These are phyloP conservation scores for Arctium minus DNA, from an alignment of 129 eudicot genomes.

Conservation along the genomic window DNA sequence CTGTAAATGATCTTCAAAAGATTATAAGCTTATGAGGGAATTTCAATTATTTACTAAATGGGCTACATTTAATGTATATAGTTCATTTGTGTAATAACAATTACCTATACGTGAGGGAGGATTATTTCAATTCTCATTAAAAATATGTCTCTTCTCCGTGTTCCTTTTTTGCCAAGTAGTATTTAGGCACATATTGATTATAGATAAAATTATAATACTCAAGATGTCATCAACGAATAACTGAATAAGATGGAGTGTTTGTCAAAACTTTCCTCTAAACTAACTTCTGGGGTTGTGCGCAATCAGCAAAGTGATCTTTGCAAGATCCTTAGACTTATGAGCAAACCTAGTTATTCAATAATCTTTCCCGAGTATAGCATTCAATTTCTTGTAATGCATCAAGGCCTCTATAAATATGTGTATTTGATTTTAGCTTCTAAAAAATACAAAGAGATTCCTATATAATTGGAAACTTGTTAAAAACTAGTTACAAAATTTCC, in stretches of 20 bases:
- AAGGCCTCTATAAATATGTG: background rate
- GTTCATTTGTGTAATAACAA: background rate
- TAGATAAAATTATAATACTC: background rate
- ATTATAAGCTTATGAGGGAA: background rate
- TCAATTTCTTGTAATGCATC: background rate
- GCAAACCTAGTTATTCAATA: constrained; percentile 4
- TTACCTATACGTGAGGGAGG: background rate
- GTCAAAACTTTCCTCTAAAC: background rate
- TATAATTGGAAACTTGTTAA: constrained; percentile 4
- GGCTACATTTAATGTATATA: background rate
- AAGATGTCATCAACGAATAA: background rate
- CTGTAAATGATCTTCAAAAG: background rate
- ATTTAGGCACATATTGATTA: background rate
- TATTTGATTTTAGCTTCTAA: background rate
- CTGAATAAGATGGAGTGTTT: background rate
- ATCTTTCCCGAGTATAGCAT: background rate
- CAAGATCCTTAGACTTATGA: background rate
- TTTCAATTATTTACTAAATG: constrained; percentile 1
- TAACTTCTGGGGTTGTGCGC: background rate
- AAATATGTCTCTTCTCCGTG: background rate
- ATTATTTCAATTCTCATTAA: background rate
- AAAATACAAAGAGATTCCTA: background rate
- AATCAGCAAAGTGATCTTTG: background rate
- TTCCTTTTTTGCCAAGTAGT: constrained; percentile 12
- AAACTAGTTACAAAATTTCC: background rate